Percentiles rank a stretch among this genome's conserved stretches.
phyloP scores from a whole-genome alignment of 2,329 filamentous ascomycete genomes.

The Dryadomyces quercus-mongolicae region DNA sequence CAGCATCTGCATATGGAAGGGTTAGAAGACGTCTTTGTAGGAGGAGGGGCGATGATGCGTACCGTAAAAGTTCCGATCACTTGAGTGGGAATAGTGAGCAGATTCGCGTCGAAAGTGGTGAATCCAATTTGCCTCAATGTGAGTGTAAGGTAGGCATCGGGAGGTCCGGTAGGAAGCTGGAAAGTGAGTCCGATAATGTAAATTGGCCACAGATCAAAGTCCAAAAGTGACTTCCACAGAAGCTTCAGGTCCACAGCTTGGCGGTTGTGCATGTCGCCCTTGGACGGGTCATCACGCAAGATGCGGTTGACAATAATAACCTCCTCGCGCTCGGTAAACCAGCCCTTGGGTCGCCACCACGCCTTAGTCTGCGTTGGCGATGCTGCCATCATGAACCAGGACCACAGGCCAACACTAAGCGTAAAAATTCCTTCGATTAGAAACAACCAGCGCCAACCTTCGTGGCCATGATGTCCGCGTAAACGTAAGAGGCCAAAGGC shows the following conservation, averaged over 20 bases:
- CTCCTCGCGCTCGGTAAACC: constrained; percentile 14
- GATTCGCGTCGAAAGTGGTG: constrained; percentile 45
- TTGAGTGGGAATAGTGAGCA: constrained; percentile 43
- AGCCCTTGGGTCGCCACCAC: too few species aligned
- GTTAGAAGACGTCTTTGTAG: too few species aligned
- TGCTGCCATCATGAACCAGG: too few species aligned
- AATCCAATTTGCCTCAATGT: constrained; percentile 45
- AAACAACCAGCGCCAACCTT: too few species aligned
- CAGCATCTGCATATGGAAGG: constrained; percentile 40
- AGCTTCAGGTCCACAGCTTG: constrained; percentile 37
- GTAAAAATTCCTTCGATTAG: too few species aligned
- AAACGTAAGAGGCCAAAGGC: too few species aligned
- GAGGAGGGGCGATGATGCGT: constrained; percentile 28
- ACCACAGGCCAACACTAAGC: too few species aligned
- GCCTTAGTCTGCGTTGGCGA: too few species aligned
- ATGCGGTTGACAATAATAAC: constrained; percentile 48
- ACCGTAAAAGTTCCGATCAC: constrained; percentile 24
- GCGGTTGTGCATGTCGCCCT: constrained; percentile 49
- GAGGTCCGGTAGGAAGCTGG: constrained; percentile 38
- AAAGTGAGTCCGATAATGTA: constrained; percentile 41
- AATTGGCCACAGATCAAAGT: constrained; percentile 24
- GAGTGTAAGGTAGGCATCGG: constrained; percentile 44
- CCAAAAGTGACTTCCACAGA: constrained; percentile 39
- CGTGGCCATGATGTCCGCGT: too few species aligned
- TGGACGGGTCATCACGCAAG: constrained; percentile 46